Conservation (phyloP, 352 stramenopile genomes). For the Plasmopara halstedii region DNA sequence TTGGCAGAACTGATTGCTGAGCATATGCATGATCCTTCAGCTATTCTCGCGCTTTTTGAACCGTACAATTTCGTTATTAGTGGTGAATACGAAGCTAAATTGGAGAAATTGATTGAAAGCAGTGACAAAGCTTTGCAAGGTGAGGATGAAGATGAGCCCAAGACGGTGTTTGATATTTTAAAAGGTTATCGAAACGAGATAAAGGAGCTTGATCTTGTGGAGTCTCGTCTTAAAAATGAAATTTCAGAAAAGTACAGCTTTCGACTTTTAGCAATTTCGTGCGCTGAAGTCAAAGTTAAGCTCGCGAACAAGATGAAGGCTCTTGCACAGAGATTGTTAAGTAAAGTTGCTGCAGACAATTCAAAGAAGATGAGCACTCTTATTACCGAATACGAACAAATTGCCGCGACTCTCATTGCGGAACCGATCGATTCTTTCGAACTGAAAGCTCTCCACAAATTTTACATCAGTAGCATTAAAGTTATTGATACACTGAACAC, state of each 20-base stretch:
- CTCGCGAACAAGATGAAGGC: conserved; percentile 67
- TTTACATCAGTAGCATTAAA: conserved; percentile 68
- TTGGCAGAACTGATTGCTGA: conserved; percentile 44
- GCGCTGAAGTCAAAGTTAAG: conserved; percentile 82
- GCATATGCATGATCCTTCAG: conserved; percentile 59
- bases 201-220: conserved; percentile 35
- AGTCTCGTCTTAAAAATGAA: conserved; percentile 31
- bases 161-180: conserved; percentile 40
- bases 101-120: conserved; percentile 43
- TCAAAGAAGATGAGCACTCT: conserved; percentile 66
- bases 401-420: conserved; percentile 69
- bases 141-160: conserved; percentile 2
- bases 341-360: conserved; percentile 83
- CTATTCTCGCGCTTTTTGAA: conserved; percentile 66
- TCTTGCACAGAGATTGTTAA: conserved; percentile 60
- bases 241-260: conserved; percentile 87
- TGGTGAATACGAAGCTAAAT: conserved; percentile 59
- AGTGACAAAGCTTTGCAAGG: conserved; percentile 13
- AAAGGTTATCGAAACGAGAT: conserved; percentile 45
- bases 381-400: too few relatives aligned
- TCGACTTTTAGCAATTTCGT: conserved; percentile 85
- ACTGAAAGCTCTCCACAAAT: conserved; percentile 83
- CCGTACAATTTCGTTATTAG: conserved; percentile 76
- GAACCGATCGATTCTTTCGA: conserved; percentile 88
- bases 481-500: conserved; percentile 62